Evolutionary conservation across 2,329 filamentous ascomycete species (phyloP).

Genomic region (Trichoderma atrobrunneum): DNA sequence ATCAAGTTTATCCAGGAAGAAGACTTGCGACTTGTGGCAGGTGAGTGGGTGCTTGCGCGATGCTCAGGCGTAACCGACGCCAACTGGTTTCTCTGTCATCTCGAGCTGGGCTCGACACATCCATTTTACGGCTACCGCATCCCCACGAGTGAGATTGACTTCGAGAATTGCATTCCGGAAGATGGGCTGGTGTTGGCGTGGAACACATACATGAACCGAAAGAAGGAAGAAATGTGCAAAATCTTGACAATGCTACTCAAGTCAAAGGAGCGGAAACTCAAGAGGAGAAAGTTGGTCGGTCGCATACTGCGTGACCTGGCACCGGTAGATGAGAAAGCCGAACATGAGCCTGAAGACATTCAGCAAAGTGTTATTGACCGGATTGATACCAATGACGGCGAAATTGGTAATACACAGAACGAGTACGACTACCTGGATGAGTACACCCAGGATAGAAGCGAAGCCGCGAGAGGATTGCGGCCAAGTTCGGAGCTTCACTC

Average conservation of each 20-base stretch:
- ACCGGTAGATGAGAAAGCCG: neutral
- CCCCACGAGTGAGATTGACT: constrained; percentile 18
- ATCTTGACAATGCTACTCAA: neutral
- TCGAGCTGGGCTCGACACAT: constrained; percentile 18
- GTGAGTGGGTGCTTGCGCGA: constrained; percentile 19
- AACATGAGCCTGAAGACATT: neutral
- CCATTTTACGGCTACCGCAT: constrained; percentile 20
- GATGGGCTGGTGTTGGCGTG: constrained; percentile 10
- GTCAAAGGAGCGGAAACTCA: constrained; percentile 11
- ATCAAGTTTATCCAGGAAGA: constrained; percentile 19
- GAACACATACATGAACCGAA: constrained; percentile 19
- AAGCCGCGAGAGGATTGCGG: neutral
- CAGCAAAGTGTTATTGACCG: neutral
- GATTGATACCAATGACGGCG: neutral
- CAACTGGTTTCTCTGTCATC: constrained; percentile 20
- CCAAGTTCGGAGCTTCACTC: neutral
- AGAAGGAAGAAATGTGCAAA: constrained; percentile 21
- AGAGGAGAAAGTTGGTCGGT: neutral
- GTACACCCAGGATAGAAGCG: neutral
- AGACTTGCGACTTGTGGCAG: constrained; percentile 14
- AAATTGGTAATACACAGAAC: neutral
- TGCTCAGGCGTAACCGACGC: constrained; percentile 13
- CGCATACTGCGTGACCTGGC: constrained; percentile 3
- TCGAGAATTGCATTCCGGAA: constrained; percentile 1
- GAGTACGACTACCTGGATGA: neutral